Percentiles rank a stretch among this genome's conserved stretches.
Evolutionary conservation across 2,329 filamentous ascomycete species (phyloP).

Genomic region (Exophiala aquamarina): DNA sequence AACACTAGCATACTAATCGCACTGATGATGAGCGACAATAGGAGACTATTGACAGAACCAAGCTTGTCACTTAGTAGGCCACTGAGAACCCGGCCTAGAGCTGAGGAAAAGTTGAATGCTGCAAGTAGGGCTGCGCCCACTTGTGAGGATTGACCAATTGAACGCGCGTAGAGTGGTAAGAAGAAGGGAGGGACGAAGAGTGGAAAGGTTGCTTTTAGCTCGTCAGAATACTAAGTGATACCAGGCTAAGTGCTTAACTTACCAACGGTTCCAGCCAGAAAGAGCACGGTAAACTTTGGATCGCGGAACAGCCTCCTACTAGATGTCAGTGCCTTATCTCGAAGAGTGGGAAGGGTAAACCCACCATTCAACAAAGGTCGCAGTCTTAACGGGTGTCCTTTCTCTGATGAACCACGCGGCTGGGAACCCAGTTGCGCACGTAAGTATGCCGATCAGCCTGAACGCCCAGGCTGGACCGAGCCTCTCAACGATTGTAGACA

Average conservation of each 20-base stretch:
- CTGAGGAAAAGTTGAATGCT: conserved; percentile 61
- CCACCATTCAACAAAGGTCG: conserved; percentile 51
- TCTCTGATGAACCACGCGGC: conserved; percentile 56
- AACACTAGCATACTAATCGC: conserved; percentile 60
- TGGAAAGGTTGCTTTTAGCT: conserved; percentile 48
- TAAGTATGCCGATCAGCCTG: conserved; percentile 53
- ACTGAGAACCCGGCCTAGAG: conserved; percentile 55
- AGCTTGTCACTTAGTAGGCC: conserved; percentile 57
- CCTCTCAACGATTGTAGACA: conserved; percentile 48
- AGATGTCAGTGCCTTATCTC: not conserved
- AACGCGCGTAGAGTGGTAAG: conserved; percentile 55
- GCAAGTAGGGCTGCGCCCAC: conserved; percentile 59
- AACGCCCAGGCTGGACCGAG: conserved; percentile 54
- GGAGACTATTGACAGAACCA: conserved; percentile 57
- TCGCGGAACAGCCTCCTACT: conserved; percentile 53
- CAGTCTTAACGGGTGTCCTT: conserved; percentile 39
- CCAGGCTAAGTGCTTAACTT: not conserved
- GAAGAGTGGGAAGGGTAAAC: not conserved
- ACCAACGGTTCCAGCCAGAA: conserved; percentile 53
- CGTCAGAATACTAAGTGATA: not conserved
- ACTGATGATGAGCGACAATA: conserved; percentile 51
- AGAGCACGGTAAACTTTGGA: conserved; percentile 52
- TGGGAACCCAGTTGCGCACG: conserved; percentile 54
- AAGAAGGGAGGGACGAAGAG: conserved; percentile 64
- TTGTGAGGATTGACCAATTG: conserved; percentile 52